A percentile compares a stretch with the other conserved stretches of the same genome.
Evolutionary conservation across 2,329 filamentous ascomycete species (phyloP).

Genomic region (Aspergillus sp.): DNA sequence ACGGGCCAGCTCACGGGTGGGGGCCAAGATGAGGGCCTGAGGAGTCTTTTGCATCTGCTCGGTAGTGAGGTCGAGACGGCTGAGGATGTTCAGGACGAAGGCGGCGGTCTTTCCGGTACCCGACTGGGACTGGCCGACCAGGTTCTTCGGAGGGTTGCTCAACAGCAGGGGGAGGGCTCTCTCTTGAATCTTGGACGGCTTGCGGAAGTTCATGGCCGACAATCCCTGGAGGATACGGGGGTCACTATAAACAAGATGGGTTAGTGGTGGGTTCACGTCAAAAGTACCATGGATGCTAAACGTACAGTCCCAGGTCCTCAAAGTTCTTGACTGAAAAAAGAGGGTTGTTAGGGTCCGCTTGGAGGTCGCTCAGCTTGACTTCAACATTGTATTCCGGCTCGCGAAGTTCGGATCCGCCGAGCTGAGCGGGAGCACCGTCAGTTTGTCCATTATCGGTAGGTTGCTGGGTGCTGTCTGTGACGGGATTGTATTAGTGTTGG

Average conservation of each 20-base stretch:
- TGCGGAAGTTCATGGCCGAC: slow-evolving; percentile 78
- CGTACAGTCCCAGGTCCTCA: slow-evolving; percentile 80
- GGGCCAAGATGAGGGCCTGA: slow-evolving; percentile 85
- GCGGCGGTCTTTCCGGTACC: slow-evolving; percentile 97
- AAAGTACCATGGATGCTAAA: neutral
- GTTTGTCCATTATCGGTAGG: slow-evolving; percentile 25
- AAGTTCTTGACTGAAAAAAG: slow-evolving; percentile 82
- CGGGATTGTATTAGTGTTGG: slow-evolving; percentile 15
- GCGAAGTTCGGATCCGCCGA: slow-evolving; percentile 52
- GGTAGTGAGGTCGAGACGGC: slow-evolving; percentile 72
- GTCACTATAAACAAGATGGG: slow-evolving; percentile 40
- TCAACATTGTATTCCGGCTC: slow-evolving; percentile 86
- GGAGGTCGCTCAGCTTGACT: slow-evolving; percentile 86
- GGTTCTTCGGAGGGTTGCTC: slow-evolving; percentile 79
- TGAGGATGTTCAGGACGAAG: slow-evolving; percentile 88
- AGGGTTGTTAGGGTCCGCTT: slow-evolving; percentile 81
- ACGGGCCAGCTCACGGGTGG: slow-evolving; percentile 88
- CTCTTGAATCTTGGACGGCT: slow-evolving; percentile 97
- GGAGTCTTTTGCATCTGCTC: slow-evolving; percentile 57
- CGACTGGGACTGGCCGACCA: slow-evolving; percentile 98
- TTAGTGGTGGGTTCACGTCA: too few relatives aligned
- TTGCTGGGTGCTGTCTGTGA: slow-evolving; percentile 11
- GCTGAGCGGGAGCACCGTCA: slow-evolving; percentile 39
- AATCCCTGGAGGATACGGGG: slow-evolving; percentile 72
- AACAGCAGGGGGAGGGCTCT: slow-evolving; percentile 88